Conservation (phyloP, 108 stramenopile genomes). For the Nitzschia sp. region DNA sequence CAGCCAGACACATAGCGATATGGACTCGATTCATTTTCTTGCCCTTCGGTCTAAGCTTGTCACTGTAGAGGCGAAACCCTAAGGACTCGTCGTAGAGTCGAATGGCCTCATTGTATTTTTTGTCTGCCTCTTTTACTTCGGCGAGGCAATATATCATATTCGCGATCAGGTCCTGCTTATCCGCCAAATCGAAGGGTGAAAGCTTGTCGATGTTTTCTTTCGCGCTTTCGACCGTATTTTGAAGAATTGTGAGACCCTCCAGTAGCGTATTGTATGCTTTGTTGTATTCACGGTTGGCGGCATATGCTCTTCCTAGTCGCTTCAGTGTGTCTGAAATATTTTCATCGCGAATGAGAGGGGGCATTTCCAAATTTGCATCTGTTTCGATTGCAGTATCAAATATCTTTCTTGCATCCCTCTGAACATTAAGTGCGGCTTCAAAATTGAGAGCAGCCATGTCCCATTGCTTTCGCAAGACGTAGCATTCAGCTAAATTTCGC, state of each 20-base stretch:
- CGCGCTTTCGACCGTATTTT: conserved; percentile 3
- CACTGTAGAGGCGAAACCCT: conserved; percentile 24
- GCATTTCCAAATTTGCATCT: not conserved
- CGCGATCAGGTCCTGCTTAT: conserved; percentile 39
- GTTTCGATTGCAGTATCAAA: conserved; percentile 4
- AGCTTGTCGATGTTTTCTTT: conserved; percentile 1
- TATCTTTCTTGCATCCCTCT: conserved; percentile 18
- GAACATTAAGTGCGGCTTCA: conserved; percentile 24
- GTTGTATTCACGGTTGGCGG: conserved; percentile 11
- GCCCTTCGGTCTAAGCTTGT: conserved; percentile 18
- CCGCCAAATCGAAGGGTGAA: conserved; percentile 16
- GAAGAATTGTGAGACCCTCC: conserved; percentile 36
- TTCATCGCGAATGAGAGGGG: conserved; percentile 19
- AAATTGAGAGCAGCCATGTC: conserved; percentile 19
- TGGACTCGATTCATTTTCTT: conserved; percentile 27
- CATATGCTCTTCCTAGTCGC: conserved; percentile 28
- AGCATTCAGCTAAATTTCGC: conserved; percentile 40
- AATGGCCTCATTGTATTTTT: conserved; percentile 29
- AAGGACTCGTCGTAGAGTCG: conserved; percentile 38
- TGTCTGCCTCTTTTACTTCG: conserved; percentile 27
- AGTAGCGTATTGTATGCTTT: conserved; percentile 19
- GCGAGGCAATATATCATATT: conserved; percentile 36
- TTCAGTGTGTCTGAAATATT: conserved; percentile 30
- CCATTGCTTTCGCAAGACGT: conserved; percentile 9
- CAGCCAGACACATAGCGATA: conserved; percentile 38